Percentiles rank a stretch among this genome's conserved stretches.
Evolutionary conservation across 2,329 filamentous ascomycete genomes (phyloP).

Genomic region (Claviceps pazoutovae): DNA sequence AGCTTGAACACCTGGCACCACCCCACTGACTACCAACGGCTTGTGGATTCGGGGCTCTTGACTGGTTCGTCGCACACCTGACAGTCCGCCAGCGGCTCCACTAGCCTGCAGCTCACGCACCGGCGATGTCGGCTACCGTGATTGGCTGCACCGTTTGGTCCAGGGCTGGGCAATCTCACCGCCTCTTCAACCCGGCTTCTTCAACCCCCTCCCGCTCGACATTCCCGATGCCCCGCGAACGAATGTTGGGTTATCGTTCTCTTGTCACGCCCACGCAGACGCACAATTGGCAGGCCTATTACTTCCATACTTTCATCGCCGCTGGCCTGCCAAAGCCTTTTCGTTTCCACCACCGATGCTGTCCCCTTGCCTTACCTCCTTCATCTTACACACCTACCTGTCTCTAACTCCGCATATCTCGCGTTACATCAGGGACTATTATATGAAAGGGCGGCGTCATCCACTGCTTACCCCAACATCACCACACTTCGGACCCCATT

Average conservation of each 20-base stretch:
- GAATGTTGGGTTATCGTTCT: background rate
- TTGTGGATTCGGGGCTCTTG: background rate
- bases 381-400: background rate
- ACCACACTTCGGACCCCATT: slow-evolving; percentile 17
- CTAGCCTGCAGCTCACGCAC: slow-evolving; percentile 14
- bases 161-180: slow-evolving; percentile 23
- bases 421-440: slow-evolving; percentile 15
- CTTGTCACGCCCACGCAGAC: slow-evolving; percentile 1
- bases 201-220: slow-evolving; percentile 6
- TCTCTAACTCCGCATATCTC: slow-evolving; percentile 13
- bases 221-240: slow-evolving; percentile 3
- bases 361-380: slow-evolving; percentile 1
- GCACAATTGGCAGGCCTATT: slow-evolving; percentile 1
- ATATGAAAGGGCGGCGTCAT: slow-evolving; percentile 32
- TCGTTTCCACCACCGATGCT: background rate
- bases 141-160: slow-evolving; percentile 22
- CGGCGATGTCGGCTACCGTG: slow-evolving; percentile 16
- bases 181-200: slow-evolving; percentile 21
- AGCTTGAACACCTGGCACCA: slow-evolving; percentile 6
- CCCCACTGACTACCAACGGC: background rate
- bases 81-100: slow-evolving; percentile 13
- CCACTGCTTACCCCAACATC: slow-evolving; percentile 23
- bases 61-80: slow-evolving; percentile 6
- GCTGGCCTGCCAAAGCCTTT: slow-evolving; percentile 2
- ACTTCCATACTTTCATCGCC: slow-evolving; percentile 3